phyloP scores from a whole-genome alignment of 106 monocot genomes.

The Dendrobium officinale region DNA sequence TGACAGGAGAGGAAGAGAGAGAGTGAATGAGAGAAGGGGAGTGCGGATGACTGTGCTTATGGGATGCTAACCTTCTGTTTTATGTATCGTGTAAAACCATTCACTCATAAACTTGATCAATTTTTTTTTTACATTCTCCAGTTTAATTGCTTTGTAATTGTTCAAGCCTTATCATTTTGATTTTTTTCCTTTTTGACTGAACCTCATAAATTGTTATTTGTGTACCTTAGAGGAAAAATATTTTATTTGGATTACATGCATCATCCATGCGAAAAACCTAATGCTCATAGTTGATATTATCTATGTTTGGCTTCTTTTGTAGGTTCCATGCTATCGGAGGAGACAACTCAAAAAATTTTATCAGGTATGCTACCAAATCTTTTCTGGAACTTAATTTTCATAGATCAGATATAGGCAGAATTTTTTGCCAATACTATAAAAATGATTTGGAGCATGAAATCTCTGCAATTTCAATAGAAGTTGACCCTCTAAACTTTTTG shows the following conservation, averaged over 20 bases:
- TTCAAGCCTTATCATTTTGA: not conserved
- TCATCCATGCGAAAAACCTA: not conserved
- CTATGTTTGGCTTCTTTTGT: conserved; percentile 17
- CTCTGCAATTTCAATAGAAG: not conserved
- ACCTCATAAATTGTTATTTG: not conserved
- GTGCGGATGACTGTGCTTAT: not conserved
- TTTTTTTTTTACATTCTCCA: not conserved
- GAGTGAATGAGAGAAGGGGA: not conserved
- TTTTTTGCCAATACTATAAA: not conserved
- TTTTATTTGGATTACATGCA: not conserved
- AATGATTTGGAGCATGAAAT: not conserved
- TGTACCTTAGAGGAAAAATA: not conserved
- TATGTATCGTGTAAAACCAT: not conserved
- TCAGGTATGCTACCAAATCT: conserved; percentile 39
- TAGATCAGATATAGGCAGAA: not conserved
- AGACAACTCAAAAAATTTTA: conserved; percentile 68
- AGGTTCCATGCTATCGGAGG: conserved; percentile 70
- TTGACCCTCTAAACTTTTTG: not conserved
- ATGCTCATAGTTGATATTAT: not conserved
- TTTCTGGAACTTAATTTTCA: not conserved
- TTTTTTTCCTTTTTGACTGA: not conserved
- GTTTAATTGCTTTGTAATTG: not conserved
- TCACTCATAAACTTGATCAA: not conserved
- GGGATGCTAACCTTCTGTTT: not conserved
- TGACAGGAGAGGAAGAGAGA: not conserved